phyloP scores from a whole-genome alignment of 768 basidiomycete genomes.

The Amanita phalloides region DNA sequence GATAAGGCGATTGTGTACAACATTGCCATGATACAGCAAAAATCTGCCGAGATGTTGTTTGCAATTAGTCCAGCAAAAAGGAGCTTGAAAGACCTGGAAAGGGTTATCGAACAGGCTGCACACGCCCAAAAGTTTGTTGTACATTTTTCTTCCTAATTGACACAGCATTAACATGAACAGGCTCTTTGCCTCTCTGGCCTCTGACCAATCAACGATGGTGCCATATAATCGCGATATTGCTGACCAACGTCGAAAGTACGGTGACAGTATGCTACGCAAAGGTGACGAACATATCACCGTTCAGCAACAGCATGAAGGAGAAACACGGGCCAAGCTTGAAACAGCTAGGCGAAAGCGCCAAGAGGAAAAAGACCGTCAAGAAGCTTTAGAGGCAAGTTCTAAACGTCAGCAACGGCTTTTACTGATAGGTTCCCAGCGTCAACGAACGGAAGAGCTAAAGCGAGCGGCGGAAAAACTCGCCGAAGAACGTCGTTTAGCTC shows the following conservation, averaged over 20 bases:
- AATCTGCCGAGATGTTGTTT: slow-evolving; percentile 85
- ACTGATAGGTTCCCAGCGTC: slow-evolving; percentile 30
- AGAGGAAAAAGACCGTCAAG: slow-evolving; percentile 63
- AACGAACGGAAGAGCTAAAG: slow-evolving; percentile 53
- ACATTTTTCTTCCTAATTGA: not conserved
- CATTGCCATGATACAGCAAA: slow-evolving; percentile 97
- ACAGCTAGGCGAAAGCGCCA: slow-evolving; percentile 68
- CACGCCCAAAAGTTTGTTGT: slow-evolving; percentile 74
- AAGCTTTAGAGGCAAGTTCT: slow-evolving; percentile 51
- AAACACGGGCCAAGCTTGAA: slow-evolving; percentile 63
- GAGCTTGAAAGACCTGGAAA: slow-evolving; percentile 67
- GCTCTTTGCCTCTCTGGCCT: slow-evolving; percentile 75
- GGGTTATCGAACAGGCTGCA: slow-evolving; percentile 68
- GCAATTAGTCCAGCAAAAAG: slow-evolving; percentile 65
- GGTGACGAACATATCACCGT: slow-evolving; percentile 69
- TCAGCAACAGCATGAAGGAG: slow-evolving; percentile 64
- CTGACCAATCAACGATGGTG: slow-evolving; percentile 53
- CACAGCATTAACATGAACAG: slow-evolving; percentile 25
- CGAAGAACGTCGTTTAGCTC: slow-evolving; percentile 61
- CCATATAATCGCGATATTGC: slow-evolving; percentile 86
- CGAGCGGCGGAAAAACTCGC: slow-evolving; percentile 69
- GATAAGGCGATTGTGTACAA: slow-evolving; percentile 93
- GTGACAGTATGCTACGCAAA: slow-evolving; percentile 73
- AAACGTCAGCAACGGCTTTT: not conserved
- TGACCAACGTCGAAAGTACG: slow-evolving; percentile 83